A percentile compares a stretch with the other conserved stretches of the same genome.
These are phyloP conservation scores for Aspergillus baeticus DNA, from an alignment of 495 filamentous ascomycete genomes.

Conservation along the genomic window DNA sequence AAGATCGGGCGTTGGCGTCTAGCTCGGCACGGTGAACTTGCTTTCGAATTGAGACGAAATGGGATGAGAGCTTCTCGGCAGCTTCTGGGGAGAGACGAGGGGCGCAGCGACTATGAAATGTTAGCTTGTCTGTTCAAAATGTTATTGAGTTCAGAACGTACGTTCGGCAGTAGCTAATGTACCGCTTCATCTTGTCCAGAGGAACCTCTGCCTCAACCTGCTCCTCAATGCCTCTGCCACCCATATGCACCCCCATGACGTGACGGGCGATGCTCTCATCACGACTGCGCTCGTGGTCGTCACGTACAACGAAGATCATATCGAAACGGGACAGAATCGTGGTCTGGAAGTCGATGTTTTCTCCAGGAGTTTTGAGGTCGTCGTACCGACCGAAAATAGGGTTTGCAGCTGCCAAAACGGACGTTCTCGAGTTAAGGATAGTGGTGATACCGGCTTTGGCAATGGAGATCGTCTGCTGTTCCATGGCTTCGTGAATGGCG, in stretches of 20 bases:
- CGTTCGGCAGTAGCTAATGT: constrained; percentile 97
- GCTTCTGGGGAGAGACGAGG: constrained; percentile 90
- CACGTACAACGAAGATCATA: constrained; percentile 99
- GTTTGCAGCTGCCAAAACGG: constrained; percentile 94
- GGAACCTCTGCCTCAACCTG: constrained; percentile 81
- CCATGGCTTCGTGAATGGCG: constrained; percentile 99
- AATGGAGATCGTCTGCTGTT: constrained; percentile 99
- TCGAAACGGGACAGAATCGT: constrained; percentile 98
- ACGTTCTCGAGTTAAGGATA: constrained; percentile 93
- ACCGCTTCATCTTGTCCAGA: constrained; percentile 96
- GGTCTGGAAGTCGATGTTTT: constrained; percentile 99
- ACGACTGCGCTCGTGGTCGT: constrained; percentile 84
- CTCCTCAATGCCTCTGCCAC: constrained; percentile 79
- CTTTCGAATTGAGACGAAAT: constrained; percentile 94
- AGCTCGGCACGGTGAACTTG: constrained; percentile 91
- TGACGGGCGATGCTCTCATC: constrained; percentile 95
- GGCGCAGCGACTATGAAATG: constrained; percentile 69
- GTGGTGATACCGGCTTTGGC: constrained; percentile 99
- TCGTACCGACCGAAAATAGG: constrained; percentile 98
- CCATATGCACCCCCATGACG: constrained; percentile 98
- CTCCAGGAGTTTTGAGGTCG: constrained; percentile 93
- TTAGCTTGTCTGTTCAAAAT: constrained; percentile 29
- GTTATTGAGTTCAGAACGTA: constrained; percentile 41
- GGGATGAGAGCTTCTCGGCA: constrained; percentile 92
- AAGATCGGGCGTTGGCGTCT: constrained; percentile 80